Percentiles rank a stretch among this genome's conserved stretches.
Evolutionary conservation across 192 early-diverging fungal genomes (phyloP).

Genomic region (Mortierella alpina): DNA sequence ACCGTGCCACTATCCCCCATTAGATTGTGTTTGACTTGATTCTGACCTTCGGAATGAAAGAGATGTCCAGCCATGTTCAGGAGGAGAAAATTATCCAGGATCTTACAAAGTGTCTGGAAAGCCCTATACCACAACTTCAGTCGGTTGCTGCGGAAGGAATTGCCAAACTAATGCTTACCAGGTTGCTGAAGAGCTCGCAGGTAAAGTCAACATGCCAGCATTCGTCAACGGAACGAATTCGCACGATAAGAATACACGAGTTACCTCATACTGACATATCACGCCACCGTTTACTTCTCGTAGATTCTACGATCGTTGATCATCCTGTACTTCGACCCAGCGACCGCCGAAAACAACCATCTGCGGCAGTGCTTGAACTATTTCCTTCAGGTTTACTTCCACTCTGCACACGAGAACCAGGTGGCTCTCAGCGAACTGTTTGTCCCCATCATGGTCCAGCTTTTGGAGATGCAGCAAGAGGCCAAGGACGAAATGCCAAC

Average conservation of each 20-base stretch:
- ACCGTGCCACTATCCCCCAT: not conserved
- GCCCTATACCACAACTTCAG: conserved; percentile 67
- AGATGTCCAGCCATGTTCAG: conserved; percentile 55
- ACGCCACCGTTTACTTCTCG: not conserved
- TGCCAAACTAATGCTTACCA: conserved; percentile 73
- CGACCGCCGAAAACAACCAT: conserved; percentile 71
- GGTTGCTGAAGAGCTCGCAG: conserved; percentile 53
- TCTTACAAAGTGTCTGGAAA: conserved; percentile 66
- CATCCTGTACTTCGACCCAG: conserved; percentile 86
- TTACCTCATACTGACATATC: not conserved
- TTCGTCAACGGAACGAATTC: not conserved
- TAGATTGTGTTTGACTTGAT: conserved; percentile 75
- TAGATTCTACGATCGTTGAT: conserved; percentile 80
- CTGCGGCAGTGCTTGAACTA: conserved; percentile 89
- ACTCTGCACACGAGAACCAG: conserved; percentile 82
- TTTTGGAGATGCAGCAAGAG: conserved; percentile 25
- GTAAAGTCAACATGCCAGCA: conserved; percentile 13
- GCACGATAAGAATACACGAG: too few relatives aligned
- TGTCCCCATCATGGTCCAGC: conserved; percentile 20
- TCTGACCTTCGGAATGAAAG: conserved; percentile 63
- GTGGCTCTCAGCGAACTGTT: conserved; percentile 68
- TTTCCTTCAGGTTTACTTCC: conserved; percentile 88
- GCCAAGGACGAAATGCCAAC: conserved; percentile 59
- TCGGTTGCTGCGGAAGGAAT: conserved; percentile 82
- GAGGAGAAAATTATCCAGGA: conserved; percentile 59